These are phyloP conservation scores for Dryas drummondii DNA, from an alignment of 306 rosid species.

Conservation along the genomic window DNA sequence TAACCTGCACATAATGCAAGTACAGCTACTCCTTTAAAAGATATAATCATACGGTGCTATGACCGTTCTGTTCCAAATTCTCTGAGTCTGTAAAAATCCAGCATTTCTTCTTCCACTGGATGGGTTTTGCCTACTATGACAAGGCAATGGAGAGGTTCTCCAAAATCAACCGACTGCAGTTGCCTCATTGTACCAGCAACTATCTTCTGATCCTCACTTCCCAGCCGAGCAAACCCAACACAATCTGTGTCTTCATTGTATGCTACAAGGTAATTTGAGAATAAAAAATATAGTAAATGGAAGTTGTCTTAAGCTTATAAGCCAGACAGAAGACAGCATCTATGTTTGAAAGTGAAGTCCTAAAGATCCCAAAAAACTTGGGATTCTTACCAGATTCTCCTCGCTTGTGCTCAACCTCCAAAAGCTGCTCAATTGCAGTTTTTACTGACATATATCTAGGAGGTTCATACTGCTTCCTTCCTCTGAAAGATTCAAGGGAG, in stretches of 20 bases:
- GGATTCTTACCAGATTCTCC: constrained; percentile 59
- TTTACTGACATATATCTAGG: constrained; percentile 84
- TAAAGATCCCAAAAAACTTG: background rate
- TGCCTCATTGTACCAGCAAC: constrained; percentile 76
- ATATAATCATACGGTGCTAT: constrained; percentile 21
- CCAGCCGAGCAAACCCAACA: constrained; percentile 88
- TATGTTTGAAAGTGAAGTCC: constrained; percentile 3
- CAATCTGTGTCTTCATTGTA: constrained; percentile 66
- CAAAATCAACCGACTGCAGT: constrained; percentile 68
- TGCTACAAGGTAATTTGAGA: constrained; percentile 42
- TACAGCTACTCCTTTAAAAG: background rate
- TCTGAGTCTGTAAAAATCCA: constrained; percentile 58
- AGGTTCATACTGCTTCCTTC: constrained; percentile 80
- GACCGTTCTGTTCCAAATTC: constrained; percentile 19
- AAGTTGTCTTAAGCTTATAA: background rate
- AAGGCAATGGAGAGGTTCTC: constrained; percentile 90
- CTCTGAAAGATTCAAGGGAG: constrained; percentile 49
- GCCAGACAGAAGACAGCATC: background rate
- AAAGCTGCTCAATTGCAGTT: constrained; percentile 83
- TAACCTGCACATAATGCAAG: background rate
- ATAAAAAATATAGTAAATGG: background rate
- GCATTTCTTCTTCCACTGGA: constrained; percentile 91
- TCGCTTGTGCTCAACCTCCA: constrained; percentile 67
- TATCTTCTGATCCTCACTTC: constrained; percentile 80
- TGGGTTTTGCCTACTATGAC: constrained; percentile 84